Conservation (phyloP, 106 monocot genomes). For the Phalaenopsis aphrodite region DNA sequence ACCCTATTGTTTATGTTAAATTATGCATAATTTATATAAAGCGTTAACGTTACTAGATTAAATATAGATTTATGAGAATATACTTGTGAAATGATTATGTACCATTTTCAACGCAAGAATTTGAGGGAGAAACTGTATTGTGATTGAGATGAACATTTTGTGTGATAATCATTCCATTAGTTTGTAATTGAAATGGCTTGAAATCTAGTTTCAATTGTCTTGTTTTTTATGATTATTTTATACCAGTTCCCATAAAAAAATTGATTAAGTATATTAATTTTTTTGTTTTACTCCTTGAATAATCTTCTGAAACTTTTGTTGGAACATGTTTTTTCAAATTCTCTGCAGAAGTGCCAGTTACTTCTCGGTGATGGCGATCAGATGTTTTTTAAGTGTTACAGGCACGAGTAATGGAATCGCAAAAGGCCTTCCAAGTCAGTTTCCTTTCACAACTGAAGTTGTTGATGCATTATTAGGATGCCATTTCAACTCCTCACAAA, state of each 20-base stretch:
- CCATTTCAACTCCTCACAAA: constrained; percentile 16
- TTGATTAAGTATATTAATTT: no score
- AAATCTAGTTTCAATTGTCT: neutral
- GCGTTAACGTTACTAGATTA: no score
- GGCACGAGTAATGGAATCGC: constrained; percentile 1
- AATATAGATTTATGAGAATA: no score
- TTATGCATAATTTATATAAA: no score
- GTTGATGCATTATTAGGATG: neutral
- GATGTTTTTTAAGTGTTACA: neutral
- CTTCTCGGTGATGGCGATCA: neutral
- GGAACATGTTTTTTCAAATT: neutral
- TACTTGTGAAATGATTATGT: no score
- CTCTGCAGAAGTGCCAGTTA: neutral
- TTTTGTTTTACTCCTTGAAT: neutral
- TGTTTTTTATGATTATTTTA: neutral
- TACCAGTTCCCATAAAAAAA: no score
- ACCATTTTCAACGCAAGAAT: no score
- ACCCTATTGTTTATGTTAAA: neutral
- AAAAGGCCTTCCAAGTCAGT: neutral
- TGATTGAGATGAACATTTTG: no score
- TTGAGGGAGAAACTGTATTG: no score
- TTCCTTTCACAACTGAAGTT: neutral
- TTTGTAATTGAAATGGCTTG: neutral
- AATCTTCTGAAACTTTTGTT: neutral
- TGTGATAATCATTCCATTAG: neutral